Conservation (phyloP, 192 early-diverging fungal species). For the Backusella parvicylindrica region DNA sequence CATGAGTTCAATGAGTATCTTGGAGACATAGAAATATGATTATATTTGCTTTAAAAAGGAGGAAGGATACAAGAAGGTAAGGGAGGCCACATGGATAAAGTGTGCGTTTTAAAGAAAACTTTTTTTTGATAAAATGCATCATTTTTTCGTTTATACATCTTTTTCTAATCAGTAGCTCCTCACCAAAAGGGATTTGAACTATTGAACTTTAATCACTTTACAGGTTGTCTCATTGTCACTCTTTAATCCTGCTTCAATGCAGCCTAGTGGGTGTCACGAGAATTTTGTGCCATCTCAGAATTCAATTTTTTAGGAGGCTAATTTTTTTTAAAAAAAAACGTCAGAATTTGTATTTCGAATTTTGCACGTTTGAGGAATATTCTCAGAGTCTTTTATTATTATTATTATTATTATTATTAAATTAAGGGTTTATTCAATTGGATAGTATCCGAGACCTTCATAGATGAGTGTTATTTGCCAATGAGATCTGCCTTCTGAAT, state of each 20-base stretch:
- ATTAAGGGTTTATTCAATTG: slow-evolving; percentile 18
- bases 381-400: neutral
- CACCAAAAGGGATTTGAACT: neutral
- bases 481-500: slow-evolving; percentile 61
- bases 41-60: neutral
- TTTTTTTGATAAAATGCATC: neutral
- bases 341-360: slow-evolving; percentile 2
- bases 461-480: slow-evolving; percentile 66
- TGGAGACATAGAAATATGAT: neutral
- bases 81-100: slow-evolving; percentile 4
- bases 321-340: neutral
- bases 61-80: neutral
- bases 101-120: neutral
- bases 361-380: neutral
- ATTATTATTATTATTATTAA: neutral
- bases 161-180: neutral
- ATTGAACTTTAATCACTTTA: neutral
- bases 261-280: neutral
- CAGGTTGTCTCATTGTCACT: neutral
- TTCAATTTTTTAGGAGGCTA: neutral
- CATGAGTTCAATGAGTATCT: neutral
- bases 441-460: slow-evolving; percentile 47
- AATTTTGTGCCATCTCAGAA: neutral
- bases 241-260: neutral
- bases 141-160: neutral